Evolutionary conservation across 1,284 basidiomycete species (phyloP), one percentile per base, ranked within the genome.

Genomic region (Rhodotorula sp.): DNA sequence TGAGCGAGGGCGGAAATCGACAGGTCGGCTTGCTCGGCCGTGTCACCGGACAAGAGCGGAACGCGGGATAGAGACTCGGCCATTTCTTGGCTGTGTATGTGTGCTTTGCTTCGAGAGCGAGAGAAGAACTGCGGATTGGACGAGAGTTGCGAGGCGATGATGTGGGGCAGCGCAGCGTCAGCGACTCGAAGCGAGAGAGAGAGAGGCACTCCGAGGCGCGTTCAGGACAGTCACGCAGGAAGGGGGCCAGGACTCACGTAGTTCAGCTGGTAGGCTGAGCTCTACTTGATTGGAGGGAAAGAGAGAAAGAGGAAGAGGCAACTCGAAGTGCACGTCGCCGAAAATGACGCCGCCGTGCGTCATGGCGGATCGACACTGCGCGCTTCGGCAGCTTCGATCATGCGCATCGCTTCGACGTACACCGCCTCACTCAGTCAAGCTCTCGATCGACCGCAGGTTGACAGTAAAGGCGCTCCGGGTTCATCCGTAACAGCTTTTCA

Each of bases 1-100:
- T 62, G 45, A 3, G 75, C 67, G 62, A 76, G 65, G 2, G 64
- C 53, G 20, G 51, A 44, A 60, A 75, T 51, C 37, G 69, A 57
- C 26, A 73, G 37, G 44, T 70, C 69, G 45, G 72, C 69, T 12
- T 61, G 62, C 54, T 67, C 62, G 46, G 60, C 63, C 37, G 45
- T 51, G 60, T 59, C 44, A 14, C n/a, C 29, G 12, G 60, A 55
- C 45, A 71, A 63, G 20, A 71, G 55, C 17, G 69, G 69, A 12
- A 71, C 66, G 18, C 62, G 58, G 0, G 66, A 49, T 51, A 71
- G 54, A 2, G 69, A 64, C n/a, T 64, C 66, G 15, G 42, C 30
- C 62, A 64, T 64, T 15, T 14, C 24, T 10, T n/a, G 24, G 14
- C 7, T 24, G 17, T 51, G 45, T 48, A 17, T 37, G n/a, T 24